A percentile compares a stretch with the other conserved stretches of the same genome.
Evolutionary conservation across 805 yeast genomes (phyloP).

Genomic region (Grigorovia transvaalensis): DNA sequence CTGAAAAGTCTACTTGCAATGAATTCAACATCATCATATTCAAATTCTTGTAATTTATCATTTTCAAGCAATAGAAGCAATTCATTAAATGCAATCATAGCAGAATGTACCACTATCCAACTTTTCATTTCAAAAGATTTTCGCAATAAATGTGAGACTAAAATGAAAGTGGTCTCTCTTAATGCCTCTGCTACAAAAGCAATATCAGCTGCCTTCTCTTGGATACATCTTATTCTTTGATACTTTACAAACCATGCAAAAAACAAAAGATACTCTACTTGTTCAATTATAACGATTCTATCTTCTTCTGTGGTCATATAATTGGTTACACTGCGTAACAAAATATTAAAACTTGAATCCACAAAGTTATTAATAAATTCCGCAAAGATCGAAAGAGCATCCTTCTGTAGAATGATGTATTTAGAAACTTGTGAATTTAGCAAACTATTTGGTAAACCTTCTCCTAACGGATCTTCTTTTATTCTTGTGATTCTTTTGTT

Average conservation of each 20-base stretch:
- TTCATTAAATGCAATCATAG: conserved; percentile 56
- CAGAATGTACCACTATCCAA: conserved; percentile 58
- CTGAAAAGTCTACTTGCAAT: conserved; percentile 62
- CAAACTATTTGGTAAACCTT: conserved; percentile 25
- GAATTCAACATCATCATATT: conserved; percentile 39
- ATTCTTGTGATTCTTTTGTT: conserved; percentile 29
- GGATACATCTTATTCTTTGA: conserved; percentile 34
- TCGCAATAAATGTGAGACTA: conserved; percentile 34
- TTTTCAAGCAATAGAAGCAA: conserved; percentile 38
- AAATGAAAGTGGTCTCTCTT: conserved; percentile 48
- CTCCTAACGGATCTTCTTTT: conserved; percentile 25
- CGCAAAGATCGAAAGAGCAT: conserved; percentile 27
- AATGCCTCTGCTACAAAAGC: conserved; percentile 45
- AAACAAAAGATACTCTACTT: conserved; percentile 44
- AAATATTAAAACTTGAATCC: conserved; percentile 65
- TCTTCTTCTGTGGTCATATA: conserved; percentile 34
- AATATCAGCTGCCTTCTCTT: conserved; percentile 20
- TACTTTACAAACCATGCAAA: conserved; percentile 69
- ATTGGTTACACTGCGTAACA: conserved; percentile 44
- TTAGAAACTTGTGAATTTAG: conserved; percentile 15
- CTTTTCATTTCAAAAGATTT: conserved; percentile 34
- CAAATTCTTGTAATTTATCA: conserved; percentile 29
- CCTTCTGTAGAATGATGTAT: conserved; percentile 25
- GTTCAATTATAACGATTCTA: conserved; percentile 23
- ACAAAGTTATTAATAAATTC: conserved; percentile 47